phyloP scores from a whole-genome alignment of 306 rosid species.

The Pterocarpus santalinus region DNA sequence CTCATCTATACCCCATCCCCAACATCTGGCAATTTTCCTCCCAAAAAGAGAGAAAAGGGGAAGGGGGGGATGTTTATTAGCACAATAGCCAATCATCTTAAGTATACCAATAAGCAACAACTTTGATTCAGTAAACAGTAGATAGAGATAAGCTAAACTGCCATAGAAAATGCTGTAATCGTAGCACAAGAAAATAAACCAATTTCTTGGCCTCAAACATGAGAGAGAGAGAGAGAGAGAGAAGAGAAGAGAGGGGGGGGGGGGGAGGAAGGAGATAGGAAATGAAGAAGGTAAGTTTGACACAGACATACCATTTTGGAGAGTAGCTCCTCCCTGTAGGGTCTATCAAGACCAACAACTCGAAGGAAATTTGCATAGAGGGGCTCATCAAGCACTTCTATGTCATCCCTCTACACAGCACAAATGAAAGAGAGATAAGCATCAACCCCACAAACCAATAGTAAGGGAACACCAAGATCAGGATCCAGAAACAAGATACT shows the following conservation, averaged over 20 bases:
- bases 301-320: slow-evolving; percentile 65
- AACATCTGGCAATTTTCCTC: background rate
- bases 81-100: background rate
- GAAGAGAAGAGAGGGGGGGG: background rate
- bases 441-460: background rate
- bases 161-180: background rate
- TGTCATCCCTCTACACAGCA: slow-evolving; percentile 72
- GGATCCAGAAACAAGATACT: background rate
- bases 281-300: background rate
- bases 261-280: too few species aligned
- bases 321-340: slow-evolving; percentile 72
- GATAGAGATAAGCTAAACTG: background rate
- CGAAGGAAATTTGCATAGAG: slow-evolving; percentile 78
- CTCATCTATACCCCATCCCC: background rate
- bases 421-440: slow-evolving; percentile 16
- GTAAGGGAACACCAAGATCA: slow-evolving; percentile 9
- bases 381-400: slow-evolving; percentile 84
- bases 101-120: background rate
- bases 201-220: background rate
- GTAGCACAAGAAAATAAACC: background rate
- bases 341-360: slow-evolving; percentile 73
- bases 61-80: background rate
- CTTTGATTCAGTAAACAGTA: background rate
- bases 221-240: background rate
- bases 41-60: too few species aligned